Evolutionary conservation across 345 rosid species (phyloP), one percentile per base, ranked within the genome.

Genomic region (Barbarea vulgaris): DNA sequence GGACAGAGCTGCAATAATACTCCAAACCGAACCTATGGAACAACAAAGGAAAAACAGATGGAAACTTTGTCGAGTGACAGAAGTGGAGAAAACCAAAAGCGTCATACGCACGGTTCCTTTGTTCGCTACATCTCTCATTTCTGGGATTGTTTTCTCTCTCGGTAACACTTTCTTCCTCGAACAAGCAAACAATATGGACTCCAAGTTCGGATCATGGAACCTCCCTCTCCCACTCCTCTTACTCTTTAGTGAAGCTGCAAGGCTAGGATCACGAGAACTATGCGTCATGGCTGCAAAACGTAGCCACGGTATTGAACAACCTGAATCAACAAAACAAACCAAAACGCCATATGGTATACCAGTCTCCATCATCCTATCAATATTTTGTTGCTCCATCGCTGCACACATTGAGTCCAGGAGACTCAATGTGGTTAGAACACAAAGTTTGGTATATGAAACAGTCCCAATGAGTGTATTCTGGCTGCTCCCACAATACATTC

Each of bases 21-120:
- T 79, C n/a, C 82, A 70, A 68, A 61, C 59, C 11, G 69, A 67
- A 75, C 11, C 82, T 1, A 30, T 68, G 31, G 77, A 74, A 21
- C 55, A 77, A 27, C 81, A 81, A 52, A 76, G 41, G 64, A 48
- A 47, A 60, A 77, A 80, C 46, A 75, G 72, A 53, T 84, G 87
- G 85, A 79, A 34, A 66, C 86, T 83, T 10, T 84, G 87, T 69
- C 66, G 76, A 19, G 81, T 81, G 3, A 79, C 80, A 14, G 83
- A 82, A 77, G 82, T 84, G 28, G 83, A 84, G 63, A 80, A 70
- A 75, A 79, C 81, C 2, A 80, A 82, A 72, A 61, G 73, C 56
- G 25, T 64, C 6, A 33, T 77, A 11, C 67, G 72, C 18, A 58
- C 78, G 62, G 69, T 77, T 48, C 85, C 82, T 0, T 61, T 84